Evolutionary conservation across 306 rosid genomes (phyloP), one percentile per base, ranked within the genome.

Genomic region (Echinosophora koreensis): DNA sequence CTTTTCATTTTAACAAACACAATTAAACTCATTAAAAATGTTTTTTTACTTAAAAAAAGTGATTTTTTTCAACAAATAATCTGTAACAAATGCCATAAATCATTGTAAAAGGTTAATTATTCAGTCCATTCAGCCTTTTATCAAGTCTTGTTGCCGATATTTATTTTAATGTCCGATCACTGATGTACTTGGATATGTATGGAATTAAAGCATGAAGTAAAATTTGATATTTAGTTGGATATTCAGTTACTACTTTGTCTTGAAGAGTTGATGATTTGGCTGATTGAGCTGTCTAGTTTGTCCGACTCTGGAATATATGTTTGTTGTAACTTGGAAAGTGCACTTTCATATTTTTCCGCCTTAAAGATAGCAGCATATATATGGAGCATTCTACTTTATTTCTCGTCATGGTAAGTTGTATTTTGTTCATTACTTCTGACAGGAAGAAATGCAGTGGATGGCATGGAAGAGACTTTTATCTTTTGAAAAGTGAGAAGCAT

Each of bases 381-480:
- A 8, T 80, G 52, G 70, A 46, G 74, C 66, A 6, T 74, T 73
- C 41, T 60, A 55, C 14, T 77, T 17, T 17, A 54, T 39, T 68
- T 38, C 67, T 54, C 63, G 32, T 69, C 22, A 50, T 72, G 73
- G 56, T 59, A 39, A 32, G 34, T 74, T 49, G 54, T 79, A 28
- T 35, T 13, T 61, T 28, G 34, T 59, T 60, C 14, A 37, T 54
- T 62, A 64, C 71, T 56, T 86, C 37, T 85, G 67, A 76, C 93
- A 94, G 98, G 97, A 94, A 84, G 98, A 94, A 91, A 71, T 75
- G 83, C 98, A 94, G 71, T 92, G 97, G 98, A 77, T 89, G 82
- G 89, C 92, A 22, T 92, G 97, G 97, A 92, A 87, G 83, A 91
- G 85, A 78, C 83, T 94, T 76, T 67, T 94, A 78, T 87, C 93